phyloP scores from a whole-genome alignment of 306 rosid genomes.

The Comarum palustre region DNA sequence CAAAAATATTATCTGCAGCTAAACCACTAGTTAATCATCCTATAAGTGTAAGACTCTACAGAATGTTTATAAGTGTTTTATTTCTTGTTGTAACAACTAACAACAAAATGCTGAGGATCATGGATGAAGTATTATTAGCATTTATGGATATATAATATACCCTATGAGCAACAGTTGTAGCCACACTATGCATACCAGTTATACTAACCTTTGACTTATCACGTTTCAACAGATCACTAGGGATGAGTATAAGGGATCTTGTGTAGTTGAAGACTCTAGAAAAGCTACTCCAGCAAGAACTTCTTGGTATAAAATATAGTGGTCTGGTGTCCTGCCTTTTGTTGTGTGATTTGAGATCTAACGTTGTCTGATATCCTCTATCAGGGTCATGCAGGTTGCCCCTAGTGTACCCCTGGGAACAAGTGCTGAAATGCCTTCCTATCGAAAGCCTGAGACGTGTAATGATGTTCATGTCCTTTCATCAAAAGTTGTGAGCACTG shows the following conservation, averaged over 20 bases:
- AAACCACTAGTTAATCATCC: constrained; percentile 49
- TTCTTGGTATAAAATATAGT: constrained; percentile 54
- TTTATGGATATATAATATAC: neutral
- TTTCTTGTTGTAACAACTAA: neutral
- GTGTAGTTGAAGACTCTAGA: constrained; percentile 55
- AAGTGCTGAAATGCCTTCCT: neutral
- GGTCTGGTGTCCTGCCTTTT: neutral
- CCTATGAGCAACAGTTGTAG: neutral
- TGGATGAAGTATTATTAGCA: neutral
- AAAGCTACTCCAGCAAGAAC: constrained; percentile 50
- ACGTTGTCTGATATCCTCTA: constrained; percentile 18
- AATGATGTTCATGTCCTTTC: neutral
- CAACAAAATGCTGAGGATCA: neutral
- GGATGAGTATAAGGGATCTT: constrained; percentile 42
- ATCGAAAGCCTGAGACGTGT: constrained; percentile 3
- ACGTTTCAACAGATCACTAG: constrained; percentile 42
- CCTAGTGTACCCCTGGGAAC: constrained; percentile 14
- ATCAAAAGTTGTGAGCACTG: neutral
- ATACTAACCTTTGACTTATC: constrained; percentile 15
- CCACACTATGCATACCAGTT: neutral
- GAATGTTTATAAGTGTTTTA: neutral
- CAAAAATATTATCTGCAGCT: constrained; percentile 37
- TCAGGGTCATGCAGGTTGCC: constrained; percentile 15
- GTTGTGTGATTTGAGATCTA: constrained; percentile 20
- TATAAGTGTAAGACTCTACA: constrained; percentile 51